Evolutionary conservation across 2,329 filamentous ascomycete genomes (phyloP), one percentile per base, ranked within the genome.

Genomic region (Phyllosticta citribraziliensis): DNA sequence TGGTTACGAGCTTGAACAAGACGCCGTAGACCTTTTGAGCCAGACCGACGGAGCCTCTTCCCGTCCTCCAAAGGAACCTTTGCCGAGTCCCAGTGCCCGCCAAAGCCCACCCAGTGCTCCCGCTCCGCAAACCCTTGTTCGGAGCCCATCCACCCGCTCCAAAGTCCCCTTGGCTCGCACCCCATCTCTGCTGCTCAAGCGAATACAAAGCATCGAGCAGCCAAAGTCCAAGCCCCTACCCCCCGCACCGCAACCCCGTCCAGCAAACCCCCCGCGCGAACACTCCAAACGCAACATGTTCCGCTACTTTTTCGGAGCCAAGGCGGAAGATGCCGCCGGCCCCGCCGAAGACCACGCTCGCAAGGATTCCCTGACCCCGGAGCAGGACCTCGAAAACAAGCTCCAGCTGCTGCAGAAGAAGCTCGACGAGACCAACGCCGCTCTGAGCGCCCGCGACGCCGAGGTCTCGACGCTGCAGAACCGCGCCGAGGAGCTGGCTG

Each of bases 291-390:
- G 69, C 72, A 74, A 71, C 56, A 75, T 75, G 73, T 68, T 69
- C 63, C 68, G 72, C 62, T 75, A 74, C 63, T 74, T 75, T 57
- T 75, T 75, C 62, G 72, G 72, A 55, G 68, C 67, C 52, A 20
- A 57, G 24, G 51, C 54, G 22, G 33, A 55, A 33, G 62, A 62
- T 9, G 56, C 40, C 5, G 22, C 22, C 47, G 53, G 55, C 56
- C 53, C 60, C 52, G 56, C 33, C 55, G 55, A 62, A 12, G 56
- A 56, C 56, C 30, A 25, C 4, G 20, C 50, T 55, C 52, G 51
- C 52, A 58, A 33, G 50, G 60, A 55, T 22, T 62, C 60, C 51
- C n/a, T 57, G 47, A 55, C 52, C 14, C 19, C 40, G 50, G 50
- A 55, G 55, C 51, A 62, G 60, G 60, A 62, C 40, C 62, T 61